Conservation (phyloP, 192 early-diverging fungal genomes). For the Rhizophagus sp. region DNA sequence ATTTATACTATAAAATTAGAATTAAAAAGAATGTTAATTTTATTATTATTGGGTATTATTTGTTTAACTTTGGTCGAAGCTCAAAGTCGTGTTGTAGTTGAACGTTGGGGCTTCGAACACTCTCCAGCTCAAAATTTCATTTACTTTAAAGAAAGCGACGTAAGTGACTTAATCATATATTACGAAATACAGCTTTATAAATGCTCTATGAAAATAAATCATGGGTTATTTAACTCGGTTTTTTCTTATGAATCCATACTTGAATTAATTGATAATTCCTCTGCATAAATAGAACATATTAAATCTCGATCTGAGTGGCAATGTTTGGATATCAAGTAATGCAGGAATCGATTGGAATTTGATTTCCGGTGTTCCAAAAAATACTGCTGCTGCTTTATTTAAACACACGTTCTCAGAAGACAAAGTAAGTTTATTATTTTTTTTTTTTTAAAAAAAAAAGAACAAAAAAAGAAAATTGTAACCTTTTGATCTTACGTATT, state of each 20-base stretch:
- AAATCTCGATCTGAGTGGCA: neutral
- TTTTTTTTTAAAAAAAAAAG: neutral
- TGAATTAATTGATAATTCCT: neutral
- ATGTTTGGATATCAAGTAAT: neutral
- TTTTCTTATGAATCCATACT: too few relatives aligned
- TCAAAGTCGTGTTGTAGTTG: neutral
- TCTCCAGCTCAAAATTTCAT: neutral
- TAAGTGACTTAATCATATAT: neutral
- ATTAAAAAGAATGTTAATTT: neutral
- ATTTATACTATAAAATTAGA: neutral
- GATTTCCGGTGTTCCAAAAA: neutral
- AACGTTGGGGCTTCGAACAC: neutral
- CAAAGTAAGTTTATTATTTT: neutral
- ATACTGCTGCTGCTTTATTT: neutral
- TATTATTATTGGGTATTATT: neutral
- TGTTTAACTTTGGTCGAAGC: neutral
- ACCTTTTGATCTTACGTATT: slow-evolving; percentile 23
- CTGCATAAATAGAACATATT: neutral
- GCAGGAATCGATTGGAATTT: neutral
- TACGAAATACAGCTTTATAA: too few relatives aligned
- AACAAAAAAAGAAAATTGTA: slow-evolving; percentile 29
- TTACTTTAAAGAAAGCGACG: neutral
- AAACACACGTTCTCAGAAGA: neutral
- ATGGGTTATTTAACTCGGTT: too few relatives aligned
- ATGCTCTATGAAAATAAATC: too few relatives aligned